Percentiles rank a stretch among this genome's conserved stretches.
phyloP scores from a whole-genome alignment of 345 rosid species.

The Gynandropsis gynandra region DNA sequence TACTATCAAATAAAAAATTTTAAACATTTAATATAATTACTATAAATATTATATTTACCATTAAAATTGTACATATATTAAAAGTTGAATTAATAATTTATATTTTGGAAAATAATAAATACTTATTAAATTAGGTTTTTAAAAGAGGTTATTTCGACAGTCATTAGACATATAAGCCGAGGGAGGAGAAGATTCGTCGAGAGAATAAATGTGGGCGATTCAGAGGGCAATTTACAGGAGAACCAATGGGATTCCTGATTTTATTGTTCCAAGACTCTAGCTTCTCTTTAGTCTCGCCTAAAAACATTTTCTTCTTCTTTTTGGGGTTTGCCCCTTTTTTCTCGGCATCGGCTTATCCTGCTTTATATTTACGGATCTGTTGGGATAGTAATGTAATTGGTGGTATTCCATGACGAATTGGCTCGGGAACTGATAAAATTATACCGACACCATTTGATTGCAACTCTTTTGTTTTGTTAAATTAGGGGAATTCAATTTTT shows the following conservation, averaged over 20 bases:
- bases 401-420: not conserved
- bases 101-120: too few relatives aligned
- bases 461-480: too few relatives aligned
- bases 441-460: not conserved
- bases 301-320: conserved; percentile 25
- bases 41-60: too few relatives aligned
- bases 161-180: too few relatives aligned
- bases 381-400: not conserved
- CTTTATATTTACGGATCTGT: not conserved
- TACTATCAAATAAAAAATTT: too few relatives aligned
- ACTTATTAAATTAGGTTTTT: too few relatives aligned
- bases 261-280: conserved; percentile 34
- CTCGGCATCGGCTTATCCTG: not conserved
- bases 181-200: too few relatives aligned
- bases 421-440: not conserved
- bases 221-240: conserved; percentile 31
- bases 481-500: too few relatives aligned
- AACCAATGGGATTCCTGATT: conserved; percentile 30
- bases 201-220: conserved; percentile 21
- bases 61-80: too few relatives aligned
- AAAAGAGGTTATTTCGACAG: too few relatives aligned
- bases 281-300: conserved; percentile 52
- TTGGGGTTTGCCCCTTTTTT: not conserved
- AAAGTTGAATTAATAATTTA: too few relatives aligned
- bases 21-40: too few relatives aligned